Conservation (phyloP, 2,329 filamentous ascomycete genomes). For the Alternaria sp. region DNA sequence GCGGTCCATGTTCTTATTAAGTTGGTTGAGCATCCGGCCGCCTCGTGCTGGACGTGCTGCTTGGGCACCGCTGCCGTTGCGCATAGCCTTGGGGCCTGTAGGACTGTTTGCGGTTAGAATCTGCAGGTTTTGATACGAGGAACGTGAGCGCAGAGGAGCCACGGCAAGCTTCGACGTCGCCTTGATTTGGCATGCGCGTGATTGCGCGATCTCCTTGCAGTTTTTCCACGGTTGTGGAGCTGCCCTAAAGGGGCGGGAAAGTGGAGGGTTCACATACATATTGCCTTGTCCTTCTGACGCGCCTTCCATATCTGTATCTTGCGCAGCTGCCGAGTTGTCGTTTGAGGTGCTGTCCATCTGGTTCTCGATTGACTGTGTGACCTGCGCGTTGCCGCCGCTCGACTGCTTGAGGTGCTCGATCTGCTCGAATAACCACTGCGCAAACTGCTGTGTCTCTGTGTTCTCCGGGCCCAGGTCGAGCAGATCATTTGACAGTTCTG, state of each 20-base stretch:
- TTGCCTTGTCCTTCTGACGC: slow-evolving; percentile 52
- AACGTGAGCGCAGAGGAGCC: not conserved
- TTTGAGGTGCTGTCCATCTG: slow-evolving; percentile 31
- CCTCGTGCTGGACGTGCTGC: slow-evolving; percentile 53
- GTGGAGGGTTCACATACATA: slow-evolving; percentile 48
- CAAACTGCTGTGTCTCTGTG: slow-evolving; percentile 80
- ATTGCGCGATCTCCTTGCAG: not conserved
- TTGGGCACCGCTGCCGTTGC: slow-evolving; percentile 64
- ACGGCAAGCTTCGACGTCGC: not conserved
- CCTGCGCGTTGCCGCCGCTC: slow-evolving; percentile 52
- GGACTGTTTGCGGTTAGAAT: slow-evolving; percentile 67
- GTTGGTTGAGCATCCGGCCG: slow-evolving; percentile 84
- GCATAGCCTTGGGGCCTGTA: slow-evolving; percentile 94
- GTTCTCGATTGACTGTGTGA: slow-evolving; percentile 25
- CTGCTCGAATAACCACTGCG: slow-evolving; percentile 92
- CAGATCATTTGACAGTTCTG: slow-evolving; percentile 86
- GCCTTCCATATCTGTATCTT: slow-evolving; percentile 77
- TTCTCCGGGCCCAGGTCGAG: slow-evolving; percentile 84
- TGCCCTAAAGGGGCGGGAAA: not conserved
- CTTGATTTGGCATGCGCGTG: not conserved
- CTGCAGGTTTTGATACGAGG: not conserved
- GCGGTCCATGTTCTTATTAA: slow-evolving; percentile 83
- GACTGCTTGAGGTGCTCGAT: slow-evolving; percentile 72
- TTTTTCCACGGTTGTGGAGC: not conserved
- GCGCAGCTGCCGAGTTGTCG: slow-evolving; percentile 44